phyloP scores from a whole-genome alignment of 2,329 filamentous ascomycete species.

The Fusarium sp. region DNA sequence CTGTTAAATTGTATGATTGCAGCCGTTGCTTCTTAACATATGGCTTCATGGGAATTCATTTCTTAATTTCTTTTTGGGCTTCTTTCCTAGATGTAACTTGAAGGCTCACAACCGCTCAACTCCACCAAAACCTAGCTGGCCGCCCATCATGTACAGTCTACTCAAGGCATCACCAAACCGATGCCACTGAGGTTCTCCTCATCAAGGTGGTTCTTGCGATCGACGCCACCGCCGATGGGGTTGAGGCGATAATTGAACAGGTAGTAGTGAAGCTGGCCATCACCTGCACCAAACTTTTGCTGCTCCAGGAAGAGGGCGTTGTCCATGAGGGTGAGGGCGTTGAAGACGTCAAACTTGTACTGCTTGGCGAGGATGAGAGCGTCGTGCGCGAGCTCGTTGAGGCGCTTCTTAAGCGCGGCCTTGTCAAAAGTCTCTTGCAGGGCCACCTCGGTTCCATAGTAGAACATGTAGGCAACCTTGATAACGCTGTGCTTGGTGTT shows the following conservation, averaged over 20 bases:
- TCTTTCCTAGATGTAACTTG: background rate
- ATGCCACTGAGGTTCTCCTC: constrained; percentile 84
- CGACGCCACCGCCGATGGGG: constrained; percentile 86
- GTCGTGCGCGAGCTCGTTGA: constrained; percentile 86
- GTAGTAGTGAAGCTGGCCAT: constrained; percentile 96
- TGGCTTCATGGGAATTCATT: constrained; percentile 16
- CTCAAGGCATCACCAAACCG: constrained; percentile 80
- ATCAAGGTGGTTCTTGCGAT: constrained; percentile 82
- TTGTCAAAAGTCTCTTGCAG: constrained; percentile 69
- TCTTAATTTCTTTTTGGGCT: constrained; percentile 12
- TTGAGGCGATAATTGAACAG: constrained; percentile 96
- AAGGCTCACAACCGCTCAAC: background rate
- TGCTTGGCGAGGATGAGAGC: constrained; percentile 89
- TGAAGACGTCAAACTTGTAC: constrained; percentile 92
- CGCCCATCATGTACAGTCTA: background rate
- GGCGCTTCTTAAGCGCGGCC: constrained; percentile 76
- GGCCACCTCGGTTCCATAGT: constrained; percentile 89
- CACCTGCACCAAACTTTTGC: constrained; percentile 93
- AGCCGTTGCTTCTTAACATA: constrained; percentile 9
- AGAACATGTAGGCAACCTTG: constrained; percentile 94
- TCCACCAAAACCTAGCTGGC: background rate
- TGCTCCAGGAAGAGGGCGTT: constrained; percentile 93
- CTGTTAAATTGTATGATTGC: constrained; percentile 3
- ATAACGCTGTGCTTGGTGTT: constrained; percentile 82
- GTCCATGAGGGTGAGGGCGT: constrained; percentile 92